These are phyloP conservation scores for Singerocomus inundabilis DNA, from an alignment of 1,284 basidiomycete species.

Conservation along the genomic window DNA sequence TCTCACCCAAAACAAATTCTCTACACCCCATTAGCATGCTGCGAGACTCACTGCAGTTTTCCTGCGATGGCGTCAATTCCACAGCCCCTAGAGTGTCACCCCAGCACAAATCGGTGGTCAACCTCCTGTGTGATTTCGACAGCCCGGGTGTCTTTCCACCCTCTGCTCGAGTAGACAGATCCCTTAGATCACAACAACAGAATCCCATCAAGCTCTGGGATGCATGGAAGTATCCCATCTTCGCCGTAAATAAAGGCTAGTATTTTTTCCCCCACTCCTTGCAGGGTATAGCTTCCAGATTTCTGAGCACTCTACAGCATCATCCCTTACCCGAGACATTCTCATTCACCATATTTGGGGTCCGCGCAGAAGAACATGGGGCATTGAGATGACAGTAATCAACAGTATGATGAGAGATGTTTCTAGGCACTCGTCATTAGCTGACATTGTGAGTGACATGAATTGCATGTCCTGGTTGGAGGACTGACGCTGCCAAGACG, in stretches of 20 bases:
- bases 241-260: constrained; percentile 66
- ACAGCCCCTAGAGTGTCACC: constrained; percentile 17
- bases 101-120: constrained; percentile 20
- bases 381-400: constrained; percentile 84
- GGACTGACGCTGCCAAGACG: constrained; percentile 39
- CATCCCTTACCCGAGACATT: constrained; percentile 66
- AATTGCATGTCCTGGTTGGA: constrained; percentile 1
- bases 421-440: constrained; percentile 78
- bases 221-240: constrained; percentile 64
- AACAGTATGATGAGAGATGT: constrained; percentile 86
- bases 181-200: constrained; percentile 53
- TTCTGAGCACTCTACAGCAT: constrained; percentile 44
- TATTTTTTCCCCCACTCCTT: not conserved
- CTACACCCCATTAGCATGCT: constrained; percentile 18
- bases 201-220: constrained; percentile 61
- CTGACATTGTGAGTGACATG: constrained; percentile 68
- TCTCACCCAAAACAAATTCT: not conserved
- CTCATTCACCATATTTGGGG: constrained; percentile 75
- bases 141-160: constrained; percentile 66
- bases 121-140: constrained; percentile 57
- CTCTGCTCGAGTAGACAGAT: constrained; percentile 65
- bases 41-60: constrained; percentile 24
- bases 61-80: constrained; percentile 14
- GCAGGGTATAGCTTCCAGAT: not conserved
- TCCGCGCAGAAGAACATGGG: constrained; percentile 83